These are phyloP conservation scores for Ceratonia siliqua DNA, from an alignment of 306 rosid genomes.

Conservation along the genomic window DNA sequence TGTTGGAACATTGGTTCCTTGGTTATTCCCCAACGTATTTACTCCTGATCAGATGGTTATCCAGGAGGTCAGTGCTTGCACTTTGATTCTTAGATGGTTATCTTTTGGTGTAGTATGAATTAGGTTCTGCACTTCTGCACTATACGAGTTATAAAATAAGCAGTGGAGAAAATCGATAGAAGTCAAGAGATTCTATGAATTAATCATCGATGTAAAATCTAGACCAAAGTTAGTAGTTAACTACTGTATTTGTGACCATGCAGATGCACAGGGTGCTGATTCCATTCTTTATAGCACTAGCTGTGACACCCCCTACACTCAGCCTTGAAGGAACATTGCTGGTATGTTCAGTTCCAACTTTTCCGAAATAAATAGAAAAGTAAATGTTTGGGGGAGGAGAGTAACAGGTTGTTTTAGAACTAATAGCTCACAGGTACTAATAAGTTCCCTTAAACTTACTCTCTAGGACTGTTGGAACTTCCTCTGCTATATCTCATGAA, in stretches of 20 bases:
- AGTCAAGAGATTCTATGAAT: background rate
- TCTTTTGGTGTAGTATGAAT: background rate
- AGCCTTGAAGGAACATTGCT: slow-evolving; percentile 91
- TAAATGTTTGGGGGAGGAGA: background rate
- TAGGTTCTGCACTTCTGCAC: too few species aligned
- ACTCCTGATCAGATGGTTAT: slow-evolving; percentile 75
- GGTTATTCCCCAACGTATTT: slow-evolving; percentile 76
- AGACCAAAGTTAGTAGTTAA: background rate
- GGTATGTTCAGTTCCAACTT: slow-evolving; percentile 54
- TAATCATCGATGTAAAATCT: slow-evolving; percentile 6
- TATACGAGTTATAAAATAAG: background rate
- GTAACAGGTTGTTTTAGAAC: background rate
- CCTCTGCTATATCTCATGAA: background rate
- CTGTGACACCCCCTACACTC: slow-evolving; percentile 76
- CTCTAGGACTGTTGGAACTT: background rate
- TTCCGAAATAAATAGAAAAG: background rate
- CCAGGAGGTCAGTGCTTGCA: slow-evolving; percentile 63
- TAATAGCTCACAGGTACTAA: background rate
- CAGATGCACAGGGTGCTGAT: slow-evolving; percentile 90
- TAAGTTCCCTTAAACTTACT: background rate
- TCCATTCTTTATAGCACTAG: slow-evolving; percentile 75
- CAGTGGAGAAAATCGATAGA: background rate
- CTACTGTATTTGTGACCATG: slow-evolving; percentile 22
- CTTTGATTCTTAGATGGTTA: slow-evolving; percentile 1
- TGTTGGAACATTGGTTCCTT: slow-evolving; percentile 75